Evolutionary conservation across 495 filamentous ascomycete genomes (phyloP).

Genomic region (Clavariopsis aquatica): DNA sequence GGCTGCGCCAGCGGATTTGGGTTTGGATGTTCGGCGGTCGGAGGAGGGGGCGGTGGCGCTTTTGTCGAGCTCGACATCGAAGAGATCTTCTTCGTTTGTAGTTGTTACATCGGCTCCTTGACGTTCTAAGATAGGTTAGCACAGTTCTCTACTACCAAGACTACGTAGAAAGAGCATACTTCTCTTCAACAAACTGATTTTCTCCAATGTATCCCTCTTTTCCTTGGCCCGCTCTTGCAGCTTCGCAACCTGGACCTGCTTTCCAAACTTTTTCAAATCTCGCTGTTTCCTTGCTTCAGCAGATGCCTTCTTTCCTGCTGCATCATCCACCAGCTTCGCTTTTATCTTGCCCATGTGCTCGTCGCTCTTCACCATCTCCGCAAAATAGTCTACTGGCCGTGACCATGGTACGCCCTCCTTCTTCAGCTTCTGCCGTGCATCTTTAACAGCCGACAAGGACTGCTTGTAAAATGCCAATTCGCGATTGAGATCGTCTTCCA

Average conservation of each 20-base stretch:
- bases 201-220: constrained; percentile 88
- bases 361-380: constrained; percentile 97
- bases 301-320: constrained; percentile 85
- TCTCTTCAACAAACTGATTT: constrained; percentile 88
- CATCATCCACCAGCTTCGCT: constrained; percentile 88
- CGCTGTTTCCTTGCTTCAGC: constrained; percentile 87
- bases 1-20: neutral
- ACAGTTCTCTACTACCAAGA: constrained; percentile 28
- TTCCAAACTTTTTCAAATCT: constrained; percentile 98
- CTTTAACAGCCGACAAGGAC: constrained; percentile 72
- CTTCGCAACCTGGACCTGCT: constrained; percentile 96
- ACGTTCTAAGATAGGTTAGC: constrained; percentile 63
- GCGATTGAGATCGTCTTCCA: constrained; percentile 84
- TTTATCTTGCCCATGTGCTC: constrained; percentile 98
- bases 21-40: constrained; percentile 25
- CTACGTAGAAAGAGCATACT: constrained; percentile 60
- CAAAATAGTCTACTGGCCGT: constrained; percentile 91
- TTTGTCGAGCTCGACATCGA: constrained; percentile 90
- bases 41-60: constrained; percentile 53
- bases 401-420: constrained; percentile 83
- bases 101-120: constrained; percentile 62
- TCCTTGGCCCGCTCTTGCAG: constrained; percentile 87
- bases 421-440: constrained; percentile 70
- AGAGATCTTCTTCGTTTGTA: constrained; percentile 81
- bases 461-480: constrained; percentile 94